Base-by-base conservation (phyloP, 1,139 yeast species). In the Geotrichum histeridarum region DNA sequence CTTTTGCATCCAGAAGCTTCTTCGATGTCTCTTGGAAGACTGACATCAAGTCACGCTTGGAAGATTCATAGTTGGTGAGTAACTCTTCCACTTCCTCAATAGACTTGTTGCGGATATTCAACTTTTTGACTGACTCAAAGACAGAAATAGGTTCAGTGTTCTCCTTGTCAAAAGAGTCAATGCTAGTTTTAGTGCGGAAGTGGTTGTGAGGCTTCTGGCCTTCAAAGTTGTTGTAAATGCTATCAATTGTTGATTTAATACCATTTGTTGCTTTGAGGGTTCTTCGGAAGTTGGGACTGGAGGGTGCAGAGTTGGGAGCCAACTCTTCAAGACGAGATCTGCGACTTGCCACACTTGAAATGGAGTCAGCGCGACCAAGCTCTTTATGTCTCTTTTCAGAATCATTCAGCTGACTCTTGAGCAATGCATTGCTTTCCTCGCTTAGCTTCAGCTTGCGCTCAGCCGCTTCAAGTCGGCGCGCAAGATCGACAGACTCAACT, bases 21-120 rank as follows among this genome's bases (percentile, higher is more conserved):
- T 72, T 76, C 18, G 82, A 73, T 7, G 81, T 75, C 53, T 81
- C 86, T 59, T 80, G 83, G 61, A 81, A 81, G 3, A 80, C 79
- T 42, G 73, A 71, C 4, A 77, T 72, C 60, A 81, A 72, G 49
- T 81, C 85, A 48, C 71, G 75, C 59, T 76, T 64, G 9, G 69
- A 64, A 11, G 61, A 57, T 35, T 64, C 66, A 35, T 64, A 56
- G 14, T 52, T 47, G 14, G 56, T 51, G 41, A 64, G 45, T 56
- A 63, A 53, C 8, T 61, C 63, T 50, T 63, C 65, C 46, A 66
- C 47, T 47, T 66, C 67, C 14, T 56, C 61, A 27, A 56, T 50
- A 7, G 62, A 51, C 53, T 63, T 63, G 41, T 60, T 61, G 27
- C 50, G 46, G 27, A 62, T 49, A 42, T 61, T 56, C n/a, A 57